These are phyloP conservation scores for Mycena indigotica DNA, from an alignment of 768 basidiomycete species.

Conservation along the genomic window DNA sequence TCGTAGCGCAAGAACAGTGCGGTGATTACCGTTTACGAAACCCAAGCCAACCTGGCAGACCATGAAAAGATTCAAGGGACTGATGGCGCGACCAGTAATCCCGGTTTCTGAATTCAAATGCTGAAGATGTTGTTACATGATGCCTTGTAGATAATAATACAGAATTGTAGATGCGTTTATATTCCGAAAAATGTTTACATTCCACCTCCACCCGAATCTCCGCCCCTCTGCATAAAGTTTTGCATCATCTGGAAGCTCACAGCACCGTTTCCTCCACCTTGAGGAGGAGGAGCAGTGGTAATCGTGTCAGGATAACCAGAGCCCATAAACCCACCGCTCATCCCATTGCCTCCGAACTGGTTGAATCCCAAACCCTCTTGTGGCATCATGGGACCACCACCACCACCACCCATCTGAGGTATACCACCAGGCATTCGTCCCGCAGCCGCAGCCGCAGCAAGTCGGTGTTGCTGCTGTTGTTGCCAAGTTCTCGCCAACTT, in stretches of 20 bases:
- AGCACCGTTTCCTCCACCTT: conserved; percentile 23
- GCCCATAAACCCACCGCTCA: conserved; percentile 15
- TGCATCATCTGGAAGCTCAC: conserved; percentile 46
- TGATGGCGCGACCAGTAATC: conserved; percentile 56
- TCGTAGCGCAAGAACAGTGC: conserved; percentile 74
- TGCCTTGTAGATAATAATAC: not conserved
- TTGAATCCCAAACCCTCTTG: not conserved
- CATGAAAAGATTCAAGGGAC: conserved; percentile 86
- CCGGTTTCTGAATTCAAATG: conserved; percentile 34
- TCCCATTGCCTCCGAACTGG: not conserved
- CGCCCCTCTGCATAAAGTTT: conserved; percentile 40
- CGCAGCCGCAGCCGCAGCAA: conserved; percentile 27
- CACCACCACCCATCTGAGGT: conserved; percentile 7
- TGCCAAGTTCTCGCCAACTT: not conserved
- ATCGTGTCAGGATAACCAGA: conserved; percentile 17
- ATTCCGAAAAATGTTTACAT: conserved; percentile 1
- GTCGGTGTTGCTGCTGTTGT: not conserved
- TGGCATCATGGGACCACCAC: conserved; percentile 7
- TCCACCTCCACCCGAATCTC: conserved; percentile 22
- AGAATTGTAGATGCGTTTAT: conserved; percentile 4
- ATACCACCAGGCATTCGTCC: conserved; percentile 21
- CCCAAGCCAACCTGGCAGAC: conserved; percentile 84
- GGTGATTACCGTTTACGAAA: conserved; percentile 84
- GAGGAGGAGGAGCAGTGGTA: too few relatives aligned
- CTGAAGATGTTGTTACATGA: conserved; percentile 2